Evolutionary conservation across 176 grass and related monocot species (phyloP), one percentile per base, ranked within the genome.

Genomic region (Microstegium vimineum): DNA sequence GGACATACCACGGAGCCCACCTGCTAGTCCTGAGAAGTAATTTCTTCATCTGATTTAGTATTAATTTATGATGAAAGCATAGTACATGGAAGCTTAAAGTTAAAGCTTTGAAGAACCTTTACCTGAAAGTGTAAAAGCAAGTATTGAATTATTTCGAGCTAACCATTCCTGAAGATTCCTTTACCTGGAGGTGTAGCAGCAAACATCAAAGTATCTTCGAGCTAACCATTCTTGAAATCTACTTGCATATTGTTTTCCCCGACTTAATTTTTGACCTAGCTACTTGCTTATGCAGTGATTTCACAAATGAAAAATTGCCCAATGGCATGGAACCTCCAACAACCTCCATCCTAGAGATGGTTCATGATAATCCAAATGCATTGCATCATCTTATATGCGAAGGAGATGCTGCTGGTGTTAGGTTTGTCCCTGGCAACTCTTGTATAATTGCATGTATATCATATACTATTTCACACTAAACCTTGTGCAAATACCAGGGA

Each of bases 21-120:
- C 93, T 81, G 85, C 91, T 64, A 99, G 89, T 88, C 96, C 96
- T 8, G 96, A 99, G 38, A 94, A 83, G 95, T 98, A 95, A 86
- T 81, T 74, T 80, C 17, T 73, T 81, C 20, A 57, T 79, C 67
- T 45, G 20, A 68, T n/a, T 82, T 72, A 78, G 16, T 61, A 66
- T 59, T 73, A 73, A 28, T 86, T 68, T 72, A 73, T 67, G 31
- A 7, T 69, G 36, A 82, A 77, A 70, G 59, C 54, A 30, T 64
- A 35, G 36, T 35, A 77, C 61, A 72, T 77, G 77, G 35, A 77
- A 77, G 54, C 57, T 64, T 42, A 61, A 52, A 68, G n/a, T 64
- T 42, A 61, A 52, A 68, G n/a, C 34, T 77, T 85, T 76, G 56
- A 52, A 65, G 47, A 66, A 86, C 45, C 56, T 66, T 90, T 86